A percentile compares a stretch with the other conserved stretches of the same genome.
phyloP scores from a whole-genome alignment of 1,284 basidiomycete species.

The Ustilago trichophora region DNA sequence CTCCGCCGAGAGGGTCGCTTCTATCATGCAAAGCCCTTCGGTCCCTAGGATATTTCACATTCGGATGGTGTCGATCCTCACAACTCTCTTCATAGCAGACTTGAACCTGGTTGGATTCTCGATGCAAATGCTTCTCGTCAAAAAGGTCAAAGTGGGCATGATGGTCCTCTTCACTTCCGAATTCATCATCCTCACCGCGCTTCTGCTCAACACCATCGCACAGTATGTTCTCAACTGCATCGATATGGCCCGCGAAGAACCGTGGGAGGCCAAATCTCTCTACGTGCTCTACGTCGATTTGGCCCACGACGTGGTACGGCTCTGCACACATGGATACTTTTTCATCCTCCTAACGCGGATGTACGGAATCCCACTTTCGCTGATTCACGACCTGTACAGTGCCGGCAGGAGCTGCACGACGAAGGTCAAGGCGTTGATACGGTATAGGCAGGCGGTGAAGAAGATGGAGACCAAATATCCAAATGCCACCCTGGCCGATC shows the following conservation, averaged over 20 bases:
- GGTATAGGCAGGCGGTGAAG: slow-evolving; percentile 90
- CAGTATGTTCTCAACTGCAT: slow-evolving; percentile 87
- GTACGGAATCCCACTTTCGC: slow-evolving; percentile 96
- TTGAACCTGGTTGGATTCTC: slow-evolving; percentile 78
- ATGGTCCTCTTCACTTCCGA: slow-evolving; percentile 92
- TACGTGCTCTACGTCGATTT: slow-evolving; percentile 94
- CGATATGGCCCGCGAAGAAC: slow-evolving; percentile 70
- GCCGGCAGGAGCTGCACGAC: slow-evolving; percentile 89
- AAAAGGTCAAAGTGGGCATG: slow-evolving; percentile 72
- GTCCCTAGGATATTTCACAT: slow-evolving; percentile 83
- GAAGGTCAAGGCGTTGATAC: slow-evolving; percentile 82
- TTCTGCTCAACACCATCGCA: slow-evolving; percentile 78
- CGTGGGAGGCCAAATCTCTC: slow-evolving; percentile 97
- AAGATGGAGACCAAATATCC: slow-evolving; percentile 98
- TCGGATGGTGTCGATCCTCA: slow-evolving; percentile 78
- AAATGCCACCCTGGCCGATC: slow-evolving; percentile 86
- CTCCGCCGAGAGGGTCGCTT: slow-evolving; percentile 91
- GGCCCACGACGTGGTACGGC: slow-evolving; percentile 84
- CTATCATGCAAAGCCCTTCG: slow-evolving; percentile 95
- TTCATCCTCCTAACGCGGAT: slow-evolving; percentile 93
- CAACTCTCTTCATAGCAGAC: slow-evolving; percentile 77
- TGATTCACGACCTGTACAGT: slow-evolving; percentile 94
- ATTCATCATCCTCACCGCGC: slow-evolving; percentile 82
- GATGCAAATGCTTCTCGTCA: slow-evolving; percentile 70
- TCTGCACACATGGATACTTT: slow-evolving; percentile 82